Percentiles rank a stretch among this genome's conserved stretches.
Conservation (phyloP, 176 grass and related monocot genomes). For the Eleusine coracana region DNA sequence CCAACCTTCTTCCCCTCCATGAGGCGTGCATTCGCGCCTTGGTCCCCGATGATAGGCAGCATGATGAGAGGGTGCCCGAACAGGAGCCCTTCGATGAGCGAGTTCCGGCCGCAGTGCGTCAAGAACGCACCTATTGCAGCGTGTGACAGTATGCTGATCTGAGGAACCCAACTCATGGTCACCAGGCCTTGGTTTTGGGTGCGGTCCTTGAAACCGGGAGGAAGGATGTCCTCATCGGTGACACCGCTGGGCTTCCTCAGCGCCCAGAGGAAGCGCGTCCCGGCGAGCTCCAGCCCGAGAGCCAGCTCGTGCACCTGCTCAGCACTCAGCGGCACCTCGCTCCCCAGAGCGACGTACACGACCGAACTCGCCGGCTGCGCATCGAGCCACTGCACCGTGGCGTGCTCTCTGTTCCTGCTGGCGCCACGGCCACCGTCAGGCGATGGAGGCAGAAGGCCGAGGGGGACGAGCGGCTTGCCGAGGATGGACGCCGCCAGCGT, state of each 20-base stretch:
- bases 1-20: background rate
- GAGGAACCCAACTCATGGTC: background rate
- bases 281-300: background rate
- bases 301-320: background rate
- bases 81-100: conserved; percentile 54
- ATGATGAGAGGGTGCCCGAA: conserved; percentile 60
- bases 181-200: background rate
- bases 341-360: background rate
- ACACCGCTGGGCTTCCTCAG: background rate
- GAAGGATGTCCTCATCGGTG: background rate
- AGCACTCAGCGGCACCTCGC: background rate
- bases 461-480: no score
- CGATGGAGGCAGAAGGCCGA: no score
- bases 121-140: conserved; percentile 49
- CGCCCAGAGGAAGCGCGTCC: background rate
- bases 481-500: no score
- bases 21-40: conserved; percentile 21
- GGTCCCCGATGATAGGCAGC: conserved; percentile 42
- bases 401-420: no score
- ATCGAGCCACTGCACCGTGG: background rate
- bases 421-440: no score
- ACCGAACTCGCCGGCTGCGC: background rate
- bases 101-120: conserved; percentile 63
- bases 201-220: background rate
- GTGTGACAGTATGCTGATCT: conserved; percentile 26